Conservation (phyloP, 192 early-diverging fungal species). For the Umbelopsis ramanniana region DNA sequence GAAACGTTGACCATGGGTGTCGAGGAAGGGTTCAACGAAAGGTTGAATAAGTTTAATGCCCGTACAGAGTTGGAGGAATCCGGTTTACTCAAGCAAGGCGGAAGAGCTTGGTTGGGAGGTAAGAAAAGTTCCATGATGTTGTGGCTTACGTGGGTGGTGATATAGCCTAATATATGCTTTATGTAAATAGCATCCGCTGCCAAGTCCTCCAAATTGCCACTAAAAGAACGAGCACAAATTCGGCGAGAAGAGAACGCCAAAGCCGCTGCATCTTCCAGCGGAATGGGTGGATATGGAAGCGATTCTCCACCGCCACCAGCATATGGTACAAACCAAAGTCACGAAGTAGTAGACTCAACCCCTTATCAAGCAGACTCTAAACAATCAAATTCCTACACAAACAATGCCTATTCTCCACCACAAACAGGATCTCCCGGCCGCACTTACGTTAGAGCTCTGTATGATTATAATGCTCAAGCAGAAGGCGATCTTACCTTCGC, state of each 20-base stretch:
- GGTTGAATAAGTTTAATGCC: conserved; percentile 29
- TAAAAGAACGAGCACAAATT: conserved; percentile 33
- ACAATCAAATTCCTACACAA: not conserved
- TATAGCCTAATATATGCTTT: not conserved
- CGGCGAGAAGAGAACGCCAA: conserved; percentile 30
- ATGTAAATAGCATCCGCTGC: conserved; percentile 28
- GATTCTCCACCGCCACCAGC: conserved; percentile 23
- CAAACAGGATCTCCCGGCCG: not conserved
- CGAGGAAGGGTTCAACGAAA: conserved; percentile 31
- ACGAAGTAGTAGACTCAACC: not conserved
- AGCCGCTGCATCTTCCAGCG: not conserved
- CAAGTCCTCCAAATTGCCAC: conserved; percentile 30
- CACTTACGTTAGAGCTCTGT: conserved; percentile 42
- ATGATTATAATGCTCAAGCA: conserved; percentile 45
- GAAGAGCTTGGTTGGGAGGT: conserved; percentile 41
- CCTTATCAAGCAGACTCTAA: conserved; percentile 1
- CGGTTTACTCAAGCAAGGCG: conserved; percentile 38
- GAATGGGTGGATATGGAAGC: not conserved
- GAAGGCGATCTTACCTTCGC: conserved; percentile 45
- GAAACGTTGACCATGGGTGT: conserved; percentile 33
- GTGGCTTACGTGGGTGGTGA: no score
- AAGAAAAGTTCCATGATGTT: not conserved
- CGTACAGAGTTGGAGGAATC: conserved; percentile 33
- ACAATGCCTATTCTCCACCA: not conserved
- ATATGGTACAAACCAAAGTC: conserved; percentile 9